phyloP scores from a whole-genome alignment of 805 yeast genomes.

The Zygoascus biomembranicola region DNA sequence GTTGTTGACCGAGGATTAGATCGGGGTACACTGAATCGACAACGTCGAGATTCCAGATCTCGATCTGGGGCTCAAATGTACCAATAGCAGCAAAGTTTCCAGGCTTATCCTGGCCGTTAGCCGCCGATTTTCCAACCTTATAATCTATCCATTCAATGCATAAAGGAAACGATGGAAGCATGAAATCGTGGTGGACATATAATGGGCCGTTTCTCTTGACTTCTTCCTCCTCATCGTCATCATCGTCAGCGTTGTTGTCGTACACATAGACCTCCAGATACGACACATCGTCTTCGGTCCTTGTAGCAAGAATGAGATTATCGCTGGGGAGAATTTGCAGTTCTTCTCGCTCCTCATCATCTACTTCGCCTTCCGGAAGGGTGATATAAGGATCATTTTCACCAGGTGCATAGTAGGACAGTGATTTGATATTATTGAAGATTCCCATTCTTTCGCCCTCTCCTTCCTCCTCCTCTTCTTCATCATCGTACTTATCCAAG shows the following conservation, averaged over 20 bases:
- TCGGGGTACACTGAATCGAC: conserved; percentile 94
- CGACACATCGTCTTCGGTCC: conserved; percentile 94
- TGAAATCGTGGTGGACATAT: conserved; percentile 92
- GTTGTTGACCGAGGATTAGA: conserved; percentile 76
- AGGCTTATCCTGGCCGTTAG: conserved; percentile 38
- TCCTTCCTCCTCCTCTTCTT: conserved; percentile 46
- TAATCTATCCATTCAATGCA: conserved; percentile 93
- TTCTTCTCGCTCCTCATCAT: conserved; percentile 80
- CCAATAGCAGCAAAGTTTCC: conserved; percentile 96
- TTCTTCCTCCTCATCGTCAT: conserved; percentile 54
- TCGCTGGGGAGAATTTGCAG: conserved; percentile 84
- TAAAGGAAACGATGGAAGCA: conserved; percentile 95
- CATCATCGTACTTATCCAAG: conserved; percentile 57
- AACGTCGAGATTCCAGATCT: conserved; percentile 91
- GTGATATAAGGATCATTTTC: conserved; percentile 54
- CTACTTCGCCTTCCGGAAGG: conserved; percentile 44
- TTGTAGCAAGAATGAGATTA: conserved; percentile 78
- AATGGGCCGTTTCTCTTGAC: conserved; percentile 44
- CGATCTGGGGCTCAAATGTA: conserved; percentile 95
- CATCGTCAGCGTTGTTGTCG: conserved; percentile 88
- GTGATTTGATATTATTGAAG: conserved; percentile 35
- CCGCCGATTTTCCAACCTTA: conserved; percentile 38
- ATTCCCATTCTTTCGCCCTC: conserved; percentile 38
- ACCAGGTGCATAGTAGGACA: conserved; percentile 34
- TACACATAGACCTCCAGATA: conserved; percentile 88